Evolutionary conservation across 1,284 basidiomycete species (phyloP).

Genomic region (Boletellus sp.): DNA sequence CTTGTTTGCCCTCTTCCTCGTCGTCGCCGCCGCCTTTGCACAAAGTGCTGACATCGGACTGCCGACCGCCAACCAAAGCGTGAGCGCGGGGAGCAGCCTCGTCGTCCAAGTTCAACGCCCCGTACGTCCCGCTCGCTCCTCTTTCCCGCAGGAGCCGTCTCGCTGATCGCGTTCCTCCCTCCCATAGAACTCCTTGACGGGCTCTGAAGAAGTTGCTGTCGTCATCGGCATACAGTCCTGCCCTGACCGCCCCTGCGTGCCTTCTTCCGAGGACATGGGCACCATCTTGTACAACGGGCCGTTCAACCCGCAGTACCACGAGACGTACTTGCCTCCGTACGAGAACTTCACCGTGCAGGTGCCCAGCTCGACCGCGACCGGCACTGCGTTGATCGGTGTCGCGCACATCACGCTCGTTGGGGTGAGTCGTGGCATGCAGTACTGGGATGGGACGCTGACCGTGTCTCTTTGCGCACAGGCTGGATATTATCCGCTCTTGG

Average conservation of each 20-base stretch:
- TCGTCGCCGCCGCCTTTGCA: not conserved
- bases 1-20: not conserved
- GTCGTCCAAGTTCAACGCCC: not conserved
- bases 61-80: not conserved
- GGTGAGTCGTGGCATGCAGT: conserved; percentile 13
- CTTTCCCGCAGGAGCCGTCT: no score
- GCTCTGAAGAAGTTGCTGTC: conserved; percentile 28
- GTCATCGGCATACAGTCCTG: conserved; percentile 31
- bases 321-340: conserved; percentile 21
- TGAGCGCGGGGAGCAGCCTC: not conserved
- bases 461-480: no score
- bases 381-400: conserved; percentile 24
- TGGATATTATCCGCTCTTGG: conserved; percentile 11
- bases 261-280: conserved; percentile 18
- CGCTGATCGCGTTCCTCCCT: not conserved
- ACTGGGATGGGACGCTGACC: not conserved
- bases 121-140: not conserved
- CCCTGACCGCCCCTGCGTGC: conserved; percentile 10
- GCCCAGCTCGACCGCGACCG: conserved; percentile 6
- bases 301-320: conserved; percentile 21
- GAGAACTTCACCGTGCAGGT: conserved; percentile 27
- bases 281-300: conserved; percentile 27
- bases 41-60: not conserved
- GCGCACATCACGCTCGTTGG: conserved; percentile 20
- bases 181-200: conserved; percentile 23